Base-by-base conservation (phyloP, 2,329 filamentous ascomycete genomes). In the Coniella vitis region DNA sequence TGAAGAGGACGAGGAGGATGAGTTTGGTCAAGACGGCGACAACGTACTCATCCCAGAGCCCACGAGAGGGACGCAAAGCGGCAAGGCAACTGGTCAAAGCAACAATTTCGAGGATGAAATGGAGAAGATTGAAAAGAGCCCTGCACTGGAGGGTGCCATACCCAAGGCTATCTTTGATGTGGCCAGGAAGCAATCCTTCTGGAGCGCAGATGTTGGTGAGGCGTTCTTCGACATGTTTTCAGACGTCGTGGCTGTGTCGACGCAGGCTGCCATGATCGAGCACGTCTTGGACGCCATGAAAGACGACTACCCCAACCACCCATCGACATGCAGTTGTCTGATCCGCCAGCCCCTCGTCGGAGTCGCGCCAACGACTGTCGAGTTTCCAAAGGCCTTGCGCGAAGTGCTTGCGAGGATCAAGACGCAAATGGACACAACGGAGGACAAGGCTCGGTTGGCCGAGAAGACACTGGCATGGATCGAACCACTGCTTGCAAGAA, bases 81-180 rank as follows among this genome's bases (percentile, higher is more conserved):
- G 46, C 32, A 57, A 57, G 47, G 47, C 48, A 50, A 67, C 66
- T 55, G 54, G 59, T 43, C 47, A 47, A 34, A 71, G 55, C 69
- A 75, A 61, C 63, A 75, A 63, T 36, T 70, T 76, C 42, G 65
- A 73, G 55, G 67, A 73, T 48, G 67, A 69, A 1, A 64, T 68
- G 4, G 61, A 67, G 56, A 71, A 72, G 47, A 70, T 95, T 55
- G 74, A 85, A 60, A 81, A 80, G 49, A 91, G 90, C 41, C 90
- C 91, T 4, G 89, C 89, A 9, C 75, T 96, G 55, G 87, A 86
- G 52, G 93, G 93, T n/a, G 93, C 89, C 14, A 95, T 98, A 57
- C 90, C 93, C 2, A 78, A 90, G 48, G 90, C 91, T 35, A 87
- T 98, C 41, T 96, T 95, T 61, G 89, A 95, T 60, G 81, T 88